Conservation (phyloP, 75 land plant genomes). For the Cupressus sempervirens region DNA sequence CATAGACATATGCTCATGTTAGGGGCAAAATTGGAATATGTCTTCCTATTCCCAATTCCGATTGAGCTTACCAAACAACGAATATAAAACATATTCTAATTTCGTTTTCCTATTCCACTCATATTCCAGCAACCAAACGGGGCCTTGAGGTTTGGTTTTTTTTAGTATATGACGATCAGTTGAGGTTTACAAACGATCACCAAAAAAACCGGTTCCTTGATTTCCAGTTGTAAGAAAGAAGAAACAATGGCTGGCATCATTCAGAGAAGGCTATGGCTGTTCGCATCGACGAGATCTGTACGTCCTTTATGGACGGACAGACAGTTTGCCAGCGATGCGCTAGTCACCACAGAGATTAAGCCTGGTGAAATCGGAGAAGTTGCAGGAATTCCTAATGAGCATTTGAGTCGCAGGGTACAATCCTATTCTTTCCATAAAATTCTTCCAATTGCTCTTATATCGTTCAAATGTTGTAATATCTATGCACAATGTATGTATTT, state of each 20-base stretch:
- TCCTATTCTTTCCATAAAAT: neutral
- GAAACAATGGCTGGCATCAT: neutral
- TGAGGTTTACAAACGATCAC: neutral
- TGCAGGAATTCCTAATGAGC: slow-evolving; percentile 83
- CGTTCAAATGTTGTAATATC: neutral
- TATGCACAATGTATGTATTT: neutral
- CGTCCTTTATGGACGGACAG: neutral
- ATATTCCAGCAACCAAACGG: too few species aligned
- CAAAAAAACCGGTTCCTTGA: neutral
- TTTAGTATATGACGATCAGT: neutral
- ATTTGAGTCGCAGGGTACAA: slow-evolving; percentile 62
- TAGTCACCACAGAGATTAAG: slow-evolving; percentile 38
- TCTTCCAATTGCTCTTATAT: neutral
- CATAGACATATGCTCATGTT: too few species aligned
- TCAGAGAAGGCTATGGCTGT: neutral
- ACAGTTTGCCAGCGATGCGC: slow-evolving; percentile 39
- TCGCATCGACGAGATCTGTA: neutral
- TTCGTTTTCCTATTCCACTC: too few species aligned
- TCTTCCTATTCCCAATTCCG: too few species aligned
- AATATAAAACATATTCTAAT: too few species aligned
- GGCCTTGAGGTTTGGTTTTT: too few species aligned
- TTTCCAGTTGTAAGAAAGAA: neutral
- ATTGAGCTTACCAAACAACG: too few species aligned
- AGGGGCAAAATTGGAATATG: too few species aligned
- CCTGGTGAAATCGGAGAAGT: slow-evolving; percentile 83